Evolutionary conservation across 768 basidiomycete species (phyloP).

Genomic region (Agaricus sinodeliciosus): DNA sequence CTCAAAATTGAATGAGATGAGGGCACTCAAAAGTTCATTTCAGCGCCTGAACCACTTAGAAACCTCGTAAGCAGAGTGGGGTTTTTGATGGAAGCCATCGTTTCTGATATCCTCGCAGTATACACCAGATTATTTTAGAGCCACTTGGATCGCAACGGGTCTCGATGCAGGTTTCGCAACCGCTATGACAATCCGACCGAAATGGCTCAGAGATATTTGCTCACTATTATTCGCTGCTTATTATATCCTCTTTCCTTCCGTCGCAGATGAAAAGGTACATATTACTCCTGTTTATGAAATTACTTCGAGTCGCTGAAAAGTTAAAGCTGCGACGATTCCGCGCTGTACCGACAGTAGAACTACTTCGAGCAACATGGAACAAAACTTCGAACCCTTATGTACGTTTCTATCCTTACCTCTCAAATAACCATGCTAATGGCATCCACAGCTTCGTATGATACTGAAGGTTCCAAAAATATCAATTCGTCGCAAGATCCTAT

Average conservation of each 20-base stretch:
- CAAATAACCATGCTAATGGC: conserved; percentile 2
- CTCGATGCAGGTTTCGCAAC: conserved; percentile 98
- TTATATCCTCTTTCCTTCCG: conserved; percentile 81
- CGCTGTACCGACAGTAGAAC: conserved; percentile 92
- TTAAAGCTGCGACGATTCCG: conserved; percentile 81
- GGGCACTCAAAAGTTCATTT: not conserved
- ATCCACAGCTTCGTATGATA: conserved; percentile 57
- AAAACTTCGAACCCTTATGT: conserved; percentile 94
- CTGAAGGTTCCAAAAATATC: conserved; percentile 52
- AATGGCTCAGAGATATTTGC: conserved; percentile 85
- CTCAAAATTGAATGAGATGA: not conserved
- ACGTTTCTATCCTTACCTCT: conserved; percentile 18
- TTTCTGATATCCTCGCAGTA: conserved; percentile 44
- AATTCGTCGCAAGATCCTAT: conserved; percentile 67
- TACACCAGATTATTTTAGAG: conserved; percentile 89
- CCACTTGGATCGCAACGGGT: conserved; percentile 90
- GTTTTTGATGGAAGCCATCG: not conserved
- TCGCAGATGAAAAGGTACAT: conserved; percentile 90
- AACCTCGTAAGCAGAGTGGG: conserved; percentile 53
- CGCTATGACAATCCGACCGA: conserved; percentile 87
- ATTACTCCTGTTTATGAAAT: not conserved
- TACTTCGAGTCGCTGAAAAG: not conserved
- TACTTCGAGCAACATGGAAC: conserved; percentile 95
- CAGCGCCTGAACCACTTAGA: conserved; percentile 91
- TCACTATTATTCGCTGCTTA: conserved; percentile 83